Conservation (phyloP, 2,329 filamentous ascomycete species). For the Tolypocladium inflatum region DNA sequence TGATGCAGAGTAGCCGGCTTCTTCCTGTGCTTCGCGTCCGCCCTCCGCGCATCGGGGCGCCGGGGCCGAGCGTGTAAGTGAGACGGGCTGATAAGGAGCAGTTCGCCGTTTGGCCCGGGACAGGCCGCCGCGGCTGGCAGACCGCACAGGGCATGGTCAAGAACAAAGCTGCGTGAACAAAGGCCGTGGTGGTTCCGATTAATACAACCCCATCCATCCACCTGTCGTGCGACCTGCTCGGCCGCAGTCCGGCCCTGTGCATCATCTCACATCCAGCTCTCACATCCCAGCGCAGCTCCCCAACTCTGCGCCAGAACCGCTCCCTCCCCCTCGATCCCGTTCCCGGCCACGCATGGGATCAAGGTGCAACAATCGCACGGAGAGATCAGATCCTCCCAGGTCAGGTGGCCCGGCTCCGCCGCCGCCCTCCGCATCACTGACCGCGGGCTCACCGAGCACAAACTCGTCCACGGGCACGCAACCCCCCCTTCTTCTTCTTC, state of each 20-base stretch:
- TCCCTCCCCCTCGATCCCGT: background rate
- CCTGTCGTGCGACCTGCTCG: background rate
- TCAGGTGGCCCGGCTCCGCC: background rate
- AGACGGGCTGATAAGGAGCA: background rate
- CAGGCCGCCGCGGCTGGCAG: too few species aligned
- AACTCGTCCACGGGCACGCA: background rate
- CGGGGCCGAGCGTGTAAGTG: background rate
- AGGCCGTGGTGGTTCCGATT: background rate
- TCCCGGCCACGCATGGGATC: background rate
- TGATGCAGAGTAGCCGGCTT: conserved; percentile 1
- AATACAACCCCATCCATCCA: background rate
- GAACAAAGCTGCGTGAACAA: background rate
- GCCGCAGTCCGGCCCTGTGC: too few species aligned
- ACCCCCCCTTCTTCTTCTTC: background rate
- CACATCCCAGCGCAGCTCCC: background rate
- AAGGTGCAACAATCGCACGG: background rate
- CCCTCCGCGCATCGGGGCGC: background rate
- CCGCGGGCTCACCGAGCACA: background rate
- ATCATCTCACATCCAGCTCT: too few species aligned
- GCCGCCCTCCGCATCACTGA: background rate
- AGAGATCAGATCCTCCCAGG: background rate
- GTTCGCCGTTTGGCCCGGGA: background rate
- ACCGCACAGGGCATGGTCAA: background rate
- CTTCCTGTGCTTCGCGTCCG: background rate
- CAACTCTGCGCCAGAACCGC: background rate